Evolutionary conservation across 352 stramenopile species (phyloP), one percentile per base, ranked within the genome.

Genomic region (Globisporangium nodosum): DNA sequence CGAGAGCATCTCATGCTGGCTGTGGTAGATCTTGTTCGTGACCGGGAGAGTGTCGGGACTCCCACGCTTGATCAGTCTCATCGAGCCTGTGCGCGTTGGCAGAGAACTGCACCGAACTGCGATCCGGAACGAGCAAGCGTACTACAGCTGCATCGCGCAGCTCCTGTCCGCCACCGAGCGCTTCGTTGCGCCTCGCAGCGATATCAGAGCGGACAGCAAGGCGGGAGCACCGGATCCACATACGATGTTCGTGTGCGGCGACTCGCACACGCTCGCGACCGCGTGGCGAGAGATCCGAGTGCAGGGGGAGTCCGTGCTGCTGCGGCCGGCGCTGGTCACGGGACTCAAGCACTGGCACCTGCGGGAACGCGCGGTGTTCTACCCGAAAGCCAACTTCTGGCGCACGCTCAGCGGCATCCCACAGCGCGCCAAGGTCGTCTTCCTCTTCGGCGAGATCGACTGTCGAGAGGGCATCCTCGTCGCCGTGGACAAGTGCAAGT

Each of bases 381-480:
- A 98, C 70, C 94, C 96, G 1, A 96, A 97, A 63, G 63, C 76
- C 21, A 95, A 98, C 64, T 96, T 98, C 53, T 91, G 78, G 74
- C 74, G 71, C 35, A 75, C 89, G 3, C 56, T 94, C 16, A 42
- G 68, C 1, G 70, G 66, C 12, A 74, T 94, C 16, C 87, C 87
- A 8, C 63, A 16, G 1, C 65, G 71, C 12, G 74, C 87, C 3
- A 71, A 68, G 5, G 87, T 98, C 7, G 68, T 98, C 21, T 91
- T 98, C 45, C 77, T 97, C 42, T 88, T 98, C 69, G 93, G 96
- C 35, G 96, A 98, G 69, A 98, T 98, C 56, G 96, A 98, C 60
- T 98, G 94, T 61, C 77, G 96, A 13, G 94, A 98, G 70, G 96
- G 94, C 18, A 88, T 97, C 42, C 60, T 97, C 8, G 55, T 87